These are phyloP conservation scores for Sinapis alba DNA, from an alignment of 441 rosid genomes.

Conservation along the genomic window DNA sequence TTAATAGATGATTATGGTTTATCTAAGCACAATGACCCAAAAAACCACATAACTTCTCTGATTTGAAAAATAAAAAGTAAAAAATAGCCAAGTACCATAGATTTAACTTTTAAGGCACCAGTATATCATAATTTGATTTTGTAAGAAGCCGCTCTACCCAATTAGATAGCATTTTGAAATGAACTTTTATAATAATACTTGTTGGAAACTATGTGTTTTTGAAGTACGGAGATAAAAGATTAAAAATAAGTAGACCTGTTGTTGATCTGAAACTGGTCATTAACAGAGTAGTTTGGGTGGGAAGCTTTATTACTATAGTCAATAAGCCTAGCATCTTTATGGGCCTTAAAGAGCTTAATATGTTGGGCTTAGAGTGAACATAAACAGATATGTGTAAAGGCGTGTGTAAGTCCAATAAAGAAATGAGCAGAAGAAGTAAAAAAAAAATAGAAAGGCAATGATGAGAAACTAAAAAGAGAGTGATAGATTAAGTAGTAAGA, in stretches of 20 bases:
- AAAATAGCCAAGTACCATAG: too few relatives aligned
- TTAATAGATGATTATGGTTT: too few relatives aligned
- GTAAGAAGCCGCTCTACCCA: not conserved
- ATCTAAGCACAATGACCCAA: too few relatives aligned
- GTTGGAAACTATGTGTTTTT: not conserved
- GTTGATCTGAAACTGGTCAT: not conserved
- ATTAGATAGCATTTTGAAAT: not conserved
- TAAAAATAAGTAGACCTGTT: not conserved
- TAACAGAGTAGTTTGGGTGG: not conserved
- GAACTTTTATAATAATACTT: not conserved
- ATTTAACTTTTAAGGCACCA: too few relatives aligned
- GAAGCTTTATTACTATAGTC: not conserved
- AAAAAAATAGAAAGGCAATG: not conserved
- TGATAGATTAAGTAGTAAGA: constrained; percentile 27
- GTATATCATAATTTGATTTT: too few relatives aligned
- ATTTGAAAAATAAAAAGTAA: too few relatives aligned
- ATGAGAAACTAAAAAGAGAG: constrained; percentile 2
- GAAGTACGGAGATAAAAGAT: not conserved
- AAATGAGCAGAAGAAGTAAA: not conserved
- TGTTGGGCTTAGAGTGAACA: constrained; percentile 10
- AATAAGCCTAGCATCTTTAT: not conserved
- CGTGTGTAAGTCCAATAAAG: not conserved
- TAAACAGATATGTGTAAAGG: not conserved
- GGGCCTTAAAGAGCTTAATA: constrained; percentile 6
- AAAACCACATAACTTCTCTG: too few relatives aligned